Evolutionary conservation across 768 basidiomycete species (phyloP), one percentile per base, ranked within the genome.

Genomic region (Hygrophorus pudorinus): DNA sequence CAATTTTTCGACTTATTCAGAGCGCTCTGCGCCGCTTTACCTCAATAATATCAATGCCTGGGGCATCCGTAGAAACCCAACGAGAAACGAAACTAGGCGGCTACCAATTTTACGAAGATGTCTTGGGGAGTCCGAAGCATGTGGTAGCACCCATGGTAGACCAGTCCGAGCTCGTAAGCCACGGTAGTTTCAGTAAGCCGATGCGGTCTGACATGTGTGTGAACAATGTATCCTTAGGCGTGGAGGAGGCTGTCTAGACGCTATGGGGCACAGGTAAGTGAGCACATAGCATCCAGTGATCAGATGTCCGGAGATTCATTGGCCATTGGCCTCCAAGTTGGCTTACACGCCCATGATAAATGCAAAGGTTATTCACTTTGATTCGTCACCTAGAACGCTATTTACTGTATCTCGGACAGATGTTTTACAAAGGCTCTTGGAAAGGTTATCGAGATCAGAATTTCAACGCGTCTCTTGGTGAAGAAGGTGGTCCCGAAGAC

Each of bases 261-360:
- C 46, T 87, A 92, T 56, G 88, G 88, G 21, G 84, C 82, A 24
- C 78, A 90, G 62, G 86, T 85, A 45, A 53, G 68, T 57, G 10
- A 33, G 41, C 29, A 28, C 27, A 12, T 32, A 29, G 32, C 17
- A 16, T 33, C 14, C n/a, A n/a, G 3, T 14, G 8, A 7, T 17
- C 34, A 36, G 7, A 24, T 24, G 24, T 24, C 24, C 7, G 7
- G 24, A 24, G 7, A 24, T 7, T 11, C 13, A n/a, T 41, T 12
- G 31, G 24, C 32, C 21, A 13, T 46, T 8, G 3, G 24, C 12
- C 36, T 28, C 27, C 16, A 55, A 92, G 78, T 73, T 97, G 16
- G 74, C 78, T n/a, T 98, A 96, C 58, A 92, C 93, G 0, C 96
- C 96, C 13, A 99, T 99, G 96, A 96, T 99, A 55, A 89, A 94